These are phyloP conservation scores for Colletotrichum sp. DNA, from an alignment of 2,329 filamentous ascomycete genomes.

Conservation along the genomic window DNA sequence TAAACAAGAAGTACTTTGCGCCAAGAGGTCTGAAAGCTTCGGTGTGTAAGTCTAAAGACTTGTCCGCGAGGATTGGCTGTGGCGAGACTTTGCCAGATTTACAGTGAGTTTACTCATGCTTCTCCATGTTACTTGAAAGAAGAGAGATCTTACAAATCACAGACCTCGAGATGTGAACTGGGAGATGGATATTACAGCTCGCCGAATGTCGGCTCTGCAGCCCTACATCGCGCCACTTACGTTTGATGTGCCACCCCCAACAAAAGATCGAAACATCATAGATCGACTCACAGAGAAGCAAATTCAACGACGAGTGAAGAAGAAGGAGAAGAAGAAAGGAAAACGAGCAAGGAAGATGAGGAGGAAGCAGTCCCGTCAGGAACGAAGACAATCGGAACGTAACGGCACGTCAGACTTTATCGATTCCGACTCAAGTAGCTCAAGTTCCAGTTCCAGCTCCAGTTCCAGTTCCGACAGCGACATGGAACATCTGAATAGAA, in stretches of 20 bases:
- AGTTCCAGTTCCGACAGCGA: background rate
- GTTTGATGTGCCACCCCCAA: background rate
- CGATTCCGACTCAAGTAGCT: background rate
- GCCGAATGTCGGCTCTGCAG: background rate
- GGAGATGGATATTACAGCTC: background rate
- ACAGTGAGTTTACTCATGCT: background rate
- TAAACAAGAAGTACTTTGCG: background rate
- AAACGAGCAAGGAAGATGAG: background rate
- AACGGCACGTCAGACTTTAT: background rate
- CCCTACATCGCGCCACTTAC: background rate
- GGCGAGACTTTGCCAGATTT: background rate
- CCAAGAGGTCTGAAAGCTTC: background rate
- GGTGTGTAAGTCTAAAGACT: background rate
- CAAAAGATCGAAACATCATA: background rate
- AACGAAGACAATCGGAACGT: background rate
- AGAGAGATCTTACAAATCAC: background rate
- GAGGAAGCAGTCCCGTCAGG: background rate
- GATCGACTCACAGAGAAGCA: background rate
- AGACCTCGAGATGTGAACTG: background rate
- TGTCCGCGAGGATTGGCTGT: background rate
- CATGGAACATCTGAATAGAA: background rate
- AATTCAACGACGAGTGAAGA: background rate
- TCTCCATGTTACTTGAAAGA: rapidly evolving
- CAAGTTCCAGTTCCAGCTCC: background rate
- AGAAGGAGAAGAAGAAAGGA: background rate